A percentile compares a stretch with the other conserved stretches of the same genome.
Conservation (phyloP, 306 rosid genomes). For the Albizia julibrissin region DNA sequence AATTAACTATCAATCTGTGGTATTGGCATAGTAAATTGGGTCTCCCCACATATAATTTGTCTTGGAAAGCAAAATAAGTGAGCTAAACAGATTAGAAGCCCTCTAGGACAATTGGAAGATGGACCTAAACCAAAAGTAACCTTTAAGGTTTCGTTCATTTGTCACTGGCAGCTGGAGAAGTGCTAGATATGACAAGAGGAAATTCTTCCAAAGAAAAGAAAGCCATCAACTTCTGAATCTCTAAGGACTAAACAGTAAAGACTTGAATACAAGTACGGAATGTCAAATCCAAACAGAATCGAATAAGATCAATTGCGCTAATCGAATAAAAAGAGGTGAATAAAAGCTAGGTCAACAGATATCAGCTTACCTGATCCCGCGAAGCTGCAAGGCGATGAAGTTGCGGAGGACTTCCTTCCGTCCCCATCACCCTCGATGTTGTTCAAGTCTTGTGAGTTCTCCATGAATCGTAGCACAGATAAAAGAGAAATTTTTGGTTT, state of each 20-base stretch:
- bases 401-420: conserved; percentile 41
- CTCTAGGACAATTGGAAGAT: not conserved
- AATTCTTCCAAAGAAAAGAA: not conserved
- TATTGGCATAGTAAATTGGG: not conserved
- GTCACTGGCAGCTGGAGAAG: not conserved
- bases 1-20: not conserved
- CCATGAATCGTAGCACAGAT: conserved; percentile 36
- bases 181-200: not conserved
- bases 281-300: conserved; percentile 19
- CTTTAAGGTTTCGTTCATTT: not conserved
- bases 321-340: conserved; percentile 40
- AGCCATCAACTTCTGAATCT: not conserved
- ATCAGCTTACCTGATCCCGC: conserved; percentile 26
- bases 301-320: conserved; percentile 27
- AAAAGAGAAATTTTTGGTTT: conserved; percentile 6
- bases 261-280: not conserved
- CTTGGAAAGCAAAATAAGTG: not conserved
- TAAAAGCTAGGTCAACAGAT: conserved; percentile 38
- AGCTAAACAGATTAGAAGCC: not conserved
- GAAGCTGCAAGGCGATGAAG: conserved; percentile 33
- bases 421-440: conserved; percentile 49
- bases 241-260: not conserved
- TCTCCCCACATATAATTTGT: not conserved
- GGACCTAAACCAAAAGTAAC: not conserved
- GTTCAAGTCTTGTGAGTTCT: conserved; percentile 34